These are phyloP conservation scores for Pseudonitzschia pungens DNA, from an alignment of 108 stramenopile genomes.

Conservation along the genomic window DNA sequence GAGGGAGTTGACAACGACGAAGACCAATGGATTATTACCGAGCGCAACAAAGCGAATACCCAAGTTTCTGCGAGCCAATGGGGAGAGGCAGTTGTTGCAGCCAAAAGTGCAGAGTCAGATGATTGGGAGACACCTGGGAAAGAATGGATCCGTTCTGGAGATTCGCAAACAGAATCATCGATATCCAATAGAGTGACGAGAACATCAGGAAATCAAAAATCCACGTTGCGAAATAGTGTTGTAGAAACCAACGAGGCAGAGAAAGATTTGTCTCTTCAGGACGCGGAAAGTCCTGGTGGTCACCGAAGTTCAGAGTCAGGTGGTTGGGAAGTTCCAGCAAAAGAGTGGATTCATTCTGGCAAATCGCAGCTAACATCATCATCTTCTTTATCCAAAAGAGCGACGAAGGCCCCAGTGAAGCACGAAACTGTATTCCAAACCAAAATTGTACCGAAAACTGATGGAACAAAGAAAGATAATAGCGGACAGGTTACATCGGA, in stretches of 20 bases:
- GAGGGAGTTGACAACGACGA: constrained; percentile 9
- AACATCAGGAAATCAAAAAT: not conserved
- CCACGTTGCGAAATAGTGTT: not conserved
- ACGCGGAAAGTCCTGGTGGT: not conserved
- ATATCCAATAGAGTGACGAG: not conserved
- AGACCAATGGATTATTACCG: constrained; percentile 39
- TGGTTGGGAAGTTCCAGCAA: constrained; percentile 30
- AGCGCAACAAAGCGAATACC: constrained; percentile 13
- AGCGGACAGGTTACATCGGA: not conserved
- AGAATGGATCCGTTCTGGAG: constrained; percentile 28
- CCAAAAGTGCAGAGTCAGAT: constrained; percentile 32
- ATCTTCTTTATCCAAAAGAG: not conserved
- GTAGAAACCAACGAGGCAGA: not conserved
- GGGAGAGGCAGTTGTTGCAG: constrained; percentile 28
- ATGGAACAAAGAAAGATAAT: not conserved
- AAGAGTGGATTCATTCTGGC: constrained; percentile 26
- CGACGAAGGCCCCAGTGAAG: not conserved
- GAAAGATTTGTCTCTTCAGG: not conserved
- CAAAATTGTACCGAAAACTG: not conserved
- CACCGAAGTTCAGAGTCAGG: not conserved
- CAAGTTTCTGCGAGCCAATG: constrained; percentile 24
- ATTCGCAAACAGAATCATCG: constrained; percentile 5
- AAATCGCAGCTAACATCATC: not conserved
- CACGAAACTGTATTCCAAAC: not conserved
- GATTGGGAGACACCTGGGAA: constrained; percentile 31